phyloP scores from a whole-genome alignment of 345 rosid species.

The Theobroma cacao region DNA sequence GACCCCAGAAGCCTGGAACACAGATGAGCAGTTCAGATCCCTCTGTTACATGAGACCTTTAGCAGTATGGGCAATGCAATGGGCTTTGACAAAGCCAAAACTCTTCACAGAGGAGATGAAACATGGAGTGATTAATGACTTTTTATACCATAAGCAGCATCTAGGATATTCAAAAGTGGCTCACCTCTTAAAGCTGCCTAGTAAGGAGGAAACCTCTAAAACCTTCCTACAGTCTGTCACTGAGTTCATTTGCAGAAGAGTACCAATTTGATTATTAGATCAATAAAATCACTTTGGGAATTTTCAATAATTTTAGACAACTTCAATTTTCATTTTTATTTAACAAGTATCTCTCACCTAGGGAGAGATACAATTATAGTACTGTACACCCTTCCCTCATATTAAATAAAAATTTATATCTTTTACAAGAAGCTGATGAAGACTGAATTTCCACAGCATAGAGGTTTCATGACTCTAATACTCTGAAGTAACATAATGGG shows the following conservation, averaged over 20 bases:
- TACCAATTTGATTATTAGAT: constrained; percentile 18
- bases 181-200: constrained; percentile 43
- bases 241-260: constrained; percentile 41
- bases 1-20: constrained; percentile 74
- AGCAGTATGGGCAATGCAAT: constrained; percentile 84
- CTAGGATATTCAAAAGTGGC: constrained; percentile 65
- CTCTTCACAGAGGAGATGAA: constrained; percentile 24
- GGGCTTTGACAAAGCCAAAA: constrained; percentile 61
- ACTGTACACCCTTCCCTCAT: too few relatives aligned
- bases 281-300: too few relatives aligned
- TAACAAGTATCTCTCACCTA: too few relatives aligned
- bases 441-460: too few relatives aligned
- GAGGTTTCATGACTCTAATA: too few relatives aligned
- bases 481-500: too few relatives aligned
- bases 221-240: constrained; percentile 43
- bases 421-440: too few relatives aligned
- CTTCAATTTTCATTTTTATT: too few relatives aligned
- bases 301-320: too few relatives aligned
- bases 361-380: too few relatives aligned
- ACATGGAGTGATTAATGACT: constrained; percentile 26
- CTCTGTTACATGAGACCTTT: constrained; percentile 79
- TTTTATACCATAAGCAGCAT: constrained; percentile 40
- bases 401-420: too few relatives aligned
- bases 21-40: constrained; percentile 46
- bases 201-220: constrained; percentile 30